Base-by-base conservation (phyloP, 345 rosid species). In the Adansonia digitata region DNA sequence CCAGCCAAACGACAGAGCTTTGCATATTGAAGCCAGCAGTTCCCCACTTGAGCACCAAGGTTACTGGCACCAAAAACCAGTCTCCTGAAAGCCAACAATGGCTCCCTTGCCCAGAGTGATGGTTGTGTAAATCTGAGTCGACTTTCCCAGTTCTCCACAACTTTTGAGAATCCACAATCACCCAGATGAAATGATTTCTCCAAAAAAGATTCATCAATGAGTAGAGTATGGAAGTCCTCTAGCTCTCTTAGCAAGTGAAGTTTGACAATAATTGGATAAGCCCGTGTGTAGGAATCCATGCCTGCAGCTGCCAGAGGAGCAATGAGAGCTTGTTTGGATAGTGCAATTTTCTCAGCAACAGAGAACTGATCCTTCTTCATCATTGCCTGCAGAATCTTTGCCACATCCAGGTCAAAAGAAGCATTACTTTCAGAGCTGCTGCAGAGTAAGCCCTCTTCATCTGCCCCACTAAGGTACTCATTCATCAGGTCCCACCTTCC, bases 281-380 rank as follows among this genome's bases (percentile, higher is more conserved):
- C 98, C 74, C 98, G 89, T 42, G 81, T 82, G 67, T 91, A 92
- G 37, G 98, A 94, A 81, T 94, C 98, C 98, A 94, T 94, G 78
- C 98, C 98, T 24, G 98, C 98, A 74, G 98, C 98, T 83, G 98
- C 98, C 80, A 94, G 88, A 79, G 98, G 98, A 79, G 98, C 98
- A 88, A 94, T 94, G 27, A 92, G 84, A 75, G 94, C 88, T 84
- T 94, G 97, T 85, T 89, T 94, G 57, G 98, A 94, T 49, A 86
- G 69, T 46, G 93, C 92, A 78, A 94, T 88, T 86, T 84, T 89
- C 88, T 91, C 93, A 63, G 85, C 88, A 69, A 94, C 96, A 31
- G 85, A 86, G 68, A 86, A 89, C 46, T 79, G 91, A 88, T 94
- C 95, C 82, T 89, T 93, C 84, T 90, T 89, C 92, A 92, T 92